Evolutionary conservation across 2,329 filamentous ascomycete genomes (phyloP), one percentile per base, ranked within the genome.

Genomic region (Fusarium sp.): DNA sequence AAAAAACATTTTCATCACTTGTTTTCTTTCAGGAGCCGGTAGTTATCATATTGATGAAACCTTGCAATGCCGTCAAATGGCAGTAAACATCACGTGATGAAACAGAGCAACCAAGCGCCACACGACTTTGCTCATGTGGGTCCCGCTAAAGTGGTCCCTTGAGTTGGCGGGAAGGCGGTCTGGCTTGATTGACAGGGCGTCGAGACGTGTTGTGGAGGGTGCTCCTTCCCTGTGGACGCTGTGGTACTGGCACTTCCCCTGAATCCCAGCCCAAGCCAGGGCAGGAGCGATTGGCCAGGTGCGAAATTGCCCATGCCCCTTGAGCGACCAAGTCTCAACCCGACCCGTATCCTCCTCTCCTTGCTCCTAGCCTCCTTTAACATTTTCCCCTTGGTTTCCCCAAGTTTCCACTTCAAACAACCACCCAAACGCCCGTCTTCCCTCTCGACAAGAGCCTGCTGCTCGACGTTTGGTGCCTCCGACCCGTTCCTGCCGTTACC

Each of bases 241-340:
- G 54, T 58, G 56, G 62, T 66, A 64, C 63, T 74, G 69, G 72
- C 70, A 67, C 72, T 74, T 76, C 79, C 79, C 79, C 79, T 80
- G 78, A 80, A 75, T 77, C 68, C 70, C 42, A 69, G 65, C 65
- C 69, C 64, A 71, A 50, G 58, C 54, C 63, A 71, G 70, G 70
- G 79, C 69, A 80, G 71, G 79, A 78, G 68, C 79, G 77, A 80
- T 79, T 80, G 79, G 79, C 79, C 72, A 78, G 66, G 77, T 79
- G 70, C 65, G 79, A 80, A 80, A 80, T 80, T 80, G 78, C 74
- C 78, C 73, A 73, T 74, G 69, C 76, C 76, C 77, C 74, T 75
- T 78, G 76, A 76, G 69, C 71, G 74, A 65, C 73, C 66, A 75
- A 68, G 40, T 75, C 70, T 54, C 62, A 76, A 74, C 73, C 67